phyloP scores from a whole-genome alignment of 805 yeast species.

The Blastobotrys peoriensis region DNA sequence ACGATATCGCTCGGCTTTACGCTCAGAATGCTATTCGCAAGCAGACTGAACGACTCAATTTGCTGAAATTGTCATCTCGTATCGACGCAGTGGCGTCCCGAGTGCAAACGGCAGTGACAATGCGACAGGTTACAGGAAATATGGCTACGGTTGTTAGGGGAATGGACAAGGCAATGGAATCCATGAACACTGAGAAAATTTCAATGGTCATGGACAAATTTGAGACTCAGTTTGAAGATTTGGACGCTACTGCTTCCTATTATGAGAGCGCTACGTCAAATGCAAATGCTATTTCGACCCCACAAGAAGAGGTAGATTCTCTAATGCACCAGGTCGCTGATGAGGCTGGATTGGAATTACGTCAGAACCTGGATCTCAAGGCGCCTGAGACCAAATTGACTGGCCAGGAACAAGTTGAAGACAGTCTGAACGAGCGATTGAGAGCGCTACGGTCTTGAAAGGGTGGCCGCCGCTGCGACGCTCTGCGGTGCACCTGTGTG shows the following conservation, averaged over 20 bases:
- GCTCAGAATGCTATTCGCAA: constrained; percentile 96
- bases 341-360: constrained; percentile 92
- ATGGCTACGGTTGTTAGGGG: constrained; percentile 92
- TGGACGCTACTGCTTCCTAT: constrained; percentile 89
- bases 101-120: constrained; percentile 96
- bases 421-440: constrained; percentile 76
- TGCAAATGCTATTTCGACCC: constrained; percentile 83
- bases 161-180: constrained; percentile 92
- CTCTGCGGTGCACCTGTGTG: constrained; percentile 8
- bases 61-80: constrained; percentile 76
- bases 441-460: constrained; percentile 65
- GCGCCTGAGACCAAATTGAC: constrained; percentile 47
- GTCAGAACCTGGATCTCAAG: constrained; percentile 61
- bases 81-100: constrained; percentile 95
- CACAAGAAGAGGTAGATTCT: constrained; percentile 91
- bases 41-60: constrained; percentile 74
- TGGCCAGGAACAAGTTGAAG: constrained; percentile 63
- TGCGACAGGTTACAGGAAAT: constrained; percentile 90
- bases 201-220: constrained; percentile 96
- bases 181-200: constrained; percentile 90
- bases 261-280: constrained; percentile 86
- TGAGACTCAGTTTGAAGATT: constrained; percentile 91
- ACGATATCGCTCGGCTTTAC: constrained; percentile 87
- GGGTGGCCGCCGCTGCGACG: not conserved
- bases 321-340: constrained; percentile 90